These are phyloP conservation scores for Anastatica hierochuntica DNA, from an alignment of 345 rosid species.

Conservation along the genomic window DNA sequence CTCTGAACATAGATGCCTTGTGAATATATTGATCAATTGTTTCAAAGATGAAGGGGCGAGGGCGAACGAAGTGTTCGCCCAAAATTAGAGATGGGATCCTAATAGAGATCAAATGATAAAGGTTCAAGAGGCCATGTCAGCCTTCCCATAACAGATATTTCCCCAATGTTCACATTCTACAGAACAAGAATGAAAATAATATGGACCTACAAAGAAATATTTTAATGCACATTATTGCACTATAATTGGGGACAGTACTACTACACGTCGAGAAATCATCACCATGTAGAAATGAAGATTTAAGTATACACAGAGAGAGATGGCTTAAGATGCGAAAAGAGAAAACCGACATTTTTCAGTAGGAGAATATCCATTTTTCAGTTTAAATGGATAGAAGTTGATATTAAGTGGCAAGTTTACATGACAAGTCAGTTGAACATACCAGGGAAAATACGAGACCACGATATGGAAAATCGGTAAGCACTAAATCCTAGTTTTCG, in stretches of 20 bases:
- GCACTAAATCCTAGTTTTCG: conserved; percentile 62
- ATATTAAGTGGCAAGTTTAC: background rate
- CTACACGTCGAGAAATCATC: no score
- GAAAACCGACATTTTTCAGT: background rate
- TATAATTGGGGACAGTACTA: no score
- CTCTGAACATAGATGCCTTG: background rate
- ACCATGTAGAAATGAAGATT: background rate
- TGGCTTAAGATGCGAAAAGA: background rate
- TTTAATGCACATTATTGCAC: no score
- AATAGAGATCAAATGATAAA: background rate
- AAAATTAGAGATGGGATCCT: background rate
- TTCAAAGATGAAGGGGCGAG: background rate
- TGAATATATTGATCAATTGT: background rate
- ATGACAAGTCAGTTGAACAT: background rate
- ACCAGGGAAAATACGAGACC: conserved; percentile 96
- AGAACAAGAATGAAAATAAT: no score
- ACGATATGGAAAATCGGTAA: conserved; percentile 84
- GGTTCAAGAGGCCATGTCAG: no score
- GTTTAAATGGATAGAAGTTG: no score
- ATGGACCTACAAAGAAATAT: no score
- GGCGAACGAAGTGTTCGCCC: background rate
- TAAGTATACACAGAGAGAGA: background rate
- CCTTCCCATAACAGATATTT: no score
- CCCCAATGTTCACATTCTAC: no score
- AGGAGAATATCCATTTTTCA: no score